Evolutionary conservation across 148 eudicot genomes (phyloP).

Genomic region (Diospyros kaki): DNA sequence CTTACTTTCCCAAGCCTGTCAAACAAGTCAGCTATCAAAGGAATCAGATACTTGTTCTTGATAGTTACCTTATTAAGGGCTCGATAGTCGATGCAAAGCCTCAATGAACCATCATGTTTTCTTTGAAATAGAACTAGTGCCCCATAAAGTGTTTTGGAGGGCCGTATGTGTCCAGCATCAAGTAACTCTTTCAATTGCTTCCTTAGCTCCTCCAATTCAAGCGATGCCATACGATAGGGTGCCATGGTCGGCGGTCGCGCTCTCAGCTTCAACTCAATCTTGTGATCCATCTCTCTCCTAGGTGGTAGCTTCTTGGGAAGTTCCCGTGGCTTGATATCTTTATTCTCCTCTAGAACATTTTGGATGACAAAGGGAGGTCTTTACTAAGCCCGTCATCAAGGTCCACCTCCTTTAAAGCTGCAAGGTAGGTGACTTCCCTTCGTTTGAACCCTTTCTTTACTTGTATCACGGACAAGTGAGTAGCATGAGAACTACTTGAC

Average conservation of each 20-base stretch:
- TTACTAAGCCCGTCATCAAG: neutral
- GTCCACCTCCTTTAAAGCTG: neutral
- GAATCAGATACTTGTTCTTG: slow-evolving; percentile 7
- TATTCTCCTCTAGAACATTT: neutral
- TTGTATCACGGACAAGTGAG: neutral
- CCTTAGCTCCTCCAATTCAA: neutral
- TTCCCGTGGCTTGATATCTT: neutral
- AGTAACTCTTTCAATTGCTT: neutral
- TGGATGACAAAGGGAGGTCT: neutral
- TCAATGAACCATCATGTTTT: neutral
- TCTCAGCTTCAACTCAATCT: neutral
- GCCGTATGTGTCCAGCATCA: neutral
- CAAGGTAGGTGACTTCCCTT: neutral
- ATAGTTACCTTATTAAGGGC: slow-evolving; percentile 2
- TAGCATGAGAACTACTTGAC: neutral
- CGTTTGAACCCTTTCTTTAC: too few species aligned
- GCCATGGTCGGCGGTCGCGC: neutral
- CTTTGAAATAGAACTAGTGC: neutral
- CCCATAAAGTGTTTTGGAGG: neutral
- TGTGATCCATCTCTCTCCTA: neutral
- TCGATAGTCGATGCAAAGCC: neutral
- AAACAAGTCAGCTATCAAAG: neutral
- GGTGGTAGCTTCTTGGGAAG: neutral
- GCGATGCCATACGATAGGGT: neutral
- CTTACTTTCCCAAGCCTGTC: neutral